Conservation (phyloP, 2,329 filamentous ascomycete species). For the Tolypocladium paradoxum region DNA sequence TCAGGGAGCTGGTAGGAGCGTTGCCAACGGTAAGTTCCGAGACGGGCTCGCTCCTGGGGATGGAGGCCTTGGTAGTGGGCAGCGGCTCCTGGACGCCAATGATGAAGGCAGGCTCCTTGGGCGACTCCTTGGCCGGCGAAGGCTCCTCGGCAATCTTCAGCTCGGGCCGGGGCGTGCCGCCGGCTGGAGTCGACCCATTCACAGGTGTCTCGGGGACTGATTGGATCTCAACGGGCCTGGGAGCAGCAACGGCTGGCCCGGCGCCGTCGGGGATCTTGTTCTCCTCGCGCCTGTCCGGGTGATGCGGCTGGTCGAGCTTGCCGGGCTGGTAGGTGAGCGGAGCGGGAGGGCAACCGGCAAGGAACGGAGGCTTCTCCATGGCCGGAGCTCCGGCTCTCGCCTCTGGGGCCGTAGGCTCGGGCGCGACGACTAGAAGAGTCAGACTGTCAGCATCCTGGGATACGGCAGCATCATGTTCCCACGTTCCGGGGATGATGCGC, state of each 20-base stretch:
- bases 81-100: conserved; percentile 13
- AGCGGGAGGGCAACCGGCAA: conserved; percentile 7
- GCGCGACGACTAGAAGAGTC: conserved; percentile 14
- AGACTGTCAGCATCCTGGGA: neutral
- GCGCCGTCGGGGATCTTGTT: conserved; percentile 8
- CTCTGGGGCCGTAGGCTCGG: conserved; percentile 16
- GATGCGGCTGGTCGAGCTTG: conserved; percentile 5
- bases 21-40: neutral
- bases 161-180: conserved; percentile 23
- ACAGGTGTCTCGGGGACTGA: conserved; percentile 26
- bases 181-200: conserved; percentile 21
- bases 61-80: conserved; percentile 10
- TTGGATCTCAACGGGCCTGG: conserved; percentile 24
- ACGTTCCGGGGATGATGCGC: neutral
- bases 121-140: conserved; percentile 10
- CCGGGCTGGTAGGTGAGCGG: conserved; percentile 6
- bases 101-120: conserved; percentile 14
- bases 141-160: conserved; percentile 20
- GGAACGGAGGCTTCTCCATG: conserved; percentile 7
- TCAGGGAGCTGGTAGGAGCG: conserved; percentile 5
- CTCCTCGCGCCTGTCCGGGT: conserved; percentile 4
- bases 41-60: conserved; percentile 8
- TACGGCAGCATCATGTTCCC: neutral
- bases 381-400: conserved; percentile 16
- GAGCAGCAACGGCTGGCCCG: conserved; percentile 8